Evolutionary conservation across 306 rosid species (phyloP).

Genomic region (Trichosanthes cucumerina): DNA sequence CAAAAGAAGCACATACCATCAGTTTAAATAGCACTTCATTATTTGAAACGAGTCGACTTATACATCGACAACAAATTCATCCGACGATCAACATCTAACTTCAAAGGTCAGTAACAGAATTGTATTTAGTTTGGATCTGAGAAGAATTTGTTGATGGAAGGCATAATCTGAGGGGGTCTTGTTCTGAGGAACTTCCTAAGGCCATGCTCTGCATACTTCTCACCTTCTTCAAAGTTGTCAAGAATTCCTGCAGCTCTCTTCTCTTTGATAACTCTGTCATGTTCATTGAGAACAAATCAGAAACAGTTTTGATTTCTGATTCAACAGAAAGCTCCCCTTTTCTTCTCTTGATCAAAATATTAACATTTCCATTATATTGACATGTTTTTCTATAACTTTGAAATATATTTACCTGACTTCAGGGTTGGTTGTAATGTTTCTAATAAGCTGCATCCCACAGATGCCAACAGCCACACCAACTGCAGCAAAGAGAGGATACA

Average conservation of each 20-base stretch:
- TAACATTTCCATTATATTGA: background rate
- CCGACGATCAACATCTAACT: background rate
- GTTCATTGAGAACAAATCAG: background rate
- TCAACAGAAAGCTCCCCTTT: background rate
- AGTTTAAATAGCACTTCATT: background rate
- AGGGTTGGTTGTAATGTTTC: constrained; percentile 68
- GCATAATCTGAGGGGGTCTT: constrained; percentile 63
- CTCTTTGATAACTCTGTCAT: constrained; percentile 61
- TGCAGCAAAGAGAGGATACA: constrained; percentile 71
- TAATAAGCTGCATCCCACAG: constrained; percentile 72
- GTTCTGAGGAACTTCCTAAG: constrained; percentile 62
- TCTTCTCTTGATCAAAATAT: background rate
- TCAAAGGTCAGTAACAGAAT: background rate
- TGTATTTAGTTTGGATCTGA: constrained; percentile 51
- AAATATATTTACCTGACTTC: constrained; percentile 58
- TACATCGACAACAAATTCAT: background rate
- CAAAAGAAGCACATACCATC: background rate
- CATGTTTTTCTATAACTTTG: background rate
- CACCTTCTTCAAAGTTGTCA: constrained; percentile 55
- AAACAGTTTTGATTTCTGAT: background rate
- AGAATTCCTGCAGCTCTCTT: constrained; percentile 84
- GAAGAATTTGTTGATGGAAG: constrained; percentile 75
- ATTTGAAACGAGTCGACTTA: background rate
- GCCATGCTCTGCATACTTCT: constrained; percentile 27
- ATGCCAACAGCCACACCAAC: constrained; percentile 75